Base-by-base conservation (phyloP, 495 filamentous ascomycete genomes). In the Friedmanniomyces simplex region DNA sequence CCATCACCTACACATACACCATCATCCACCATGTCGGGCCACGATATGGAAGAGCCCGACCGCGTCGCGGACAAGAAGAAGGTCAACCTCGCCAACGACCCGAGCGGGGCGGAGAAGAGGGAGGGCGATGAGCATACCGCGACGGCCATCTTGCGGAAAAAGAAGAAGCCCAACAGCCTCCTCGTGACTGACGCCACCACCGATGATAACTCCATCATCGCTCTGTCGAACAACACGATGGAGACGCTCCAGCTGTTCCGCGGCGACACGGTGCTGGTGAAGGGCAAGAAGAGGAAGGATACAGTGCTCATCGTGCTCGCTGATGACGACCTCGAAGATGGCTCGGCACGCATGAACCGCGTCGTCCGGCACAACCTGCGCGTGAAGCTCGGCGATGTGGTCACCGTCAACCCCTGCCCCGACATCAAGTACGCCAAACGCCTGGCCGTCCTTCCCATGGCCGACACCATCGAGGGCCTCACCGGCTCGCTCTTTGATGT, bases 351-450 rank as follows among this genome's bases (percentile, higher is more conserved):
- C 58, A 90, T 98, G 73, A 98, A 98, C 79, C 89, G 93, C 68
- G 94, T 95, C 58, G 90, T 97, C 62, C 83, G 93, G 64, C 93
- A 96, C 79, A 98, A 98, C 73, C 82, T 98, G 45, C 87, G 93
- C 28, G 93, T 98, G 57, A 96, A 96, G 82, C 91, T 96, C 70
- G 94, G 93, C 63, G 93, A 98, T 71, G 84, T 97, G 63, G 83
- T 97, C 67, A 95, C 91, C 52, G 88, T 98, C 56, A 90, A 97
- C 77, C 81, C 93, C n/a, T 98, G 93, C 76, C 91, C 94, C n/a
- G 93, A 98, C 71, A 98, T 98, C 76, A 98, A 98, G 95, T 98
- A 98, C 73, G 93, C 93, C 73, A 97, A 97, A 81, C 91, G 93
- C 66, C 96, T 98, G 69, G 93, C 94, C 39, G 93, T 98, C 50